Base-by-base conservation (phyloP, 257 asterid genomes). In the Scutellaria galericulata region DNA sequence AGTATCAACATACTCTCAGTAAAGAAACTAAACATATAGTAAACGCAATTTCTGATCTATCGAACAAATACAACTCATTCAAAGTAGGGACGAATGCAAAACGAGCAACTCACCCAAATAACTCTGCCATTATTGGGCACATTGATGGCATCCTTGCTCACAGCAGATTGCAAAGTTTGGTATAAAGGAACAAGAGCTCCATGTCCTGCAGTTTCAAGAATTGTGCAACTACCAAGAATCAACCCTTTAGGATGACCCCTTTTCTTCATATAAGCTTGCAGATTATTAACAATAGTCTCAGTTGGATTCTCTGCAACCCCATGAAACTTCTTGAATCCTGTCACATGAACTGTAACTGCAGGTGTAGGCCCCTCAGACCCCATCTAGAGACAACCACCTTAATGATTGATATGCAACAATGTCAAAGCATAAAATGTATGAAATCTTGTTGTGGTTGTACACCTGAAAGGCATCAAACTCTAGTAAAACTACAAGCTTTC, bases 251-350 rank as follows among this genome's bases (percentile, higher is more conserved):
- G 93, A 68, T 84, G 68, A 72, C 95, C 96, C 90, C 72, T 81
- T 76, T 82, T 84, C 74, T 84, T 88, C 88, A 93, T 80, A 69
- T 85, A 88, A 56, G 87, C 93, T 84, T 84, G 84, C 64, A 93
- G 92, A 77, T 84, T 91, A 61, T 76, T 79, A 65, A 89, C 96
- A 75, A 93, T 91, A 39, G 87, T 84, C 88, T 93, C 98, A 0
- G 97, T 93, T 39, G 98, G 98, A 84, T 93, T 93, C 55, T 93
- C 96, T 1, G 98, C 92, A 76, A 93, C 97, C 65, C 98, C 97
- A 65, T 89, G 92, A 74, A 93, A 93, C 77, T 88, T 93, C 74
- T 87, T 91, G 70, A 93, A 93, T 64, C 98, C 98, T 5, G 97
- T 93, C 68, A 93, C 88, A 39, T 93, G 95, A 85, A 93, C 78